A percentile compares a stretch with the other conserved stretches of the same genome.
These are phyloP conservation scores for Corymbia maculata DNA, from an alignment of 345 rosid genomes.

Conservation along the genomic window DNA sequence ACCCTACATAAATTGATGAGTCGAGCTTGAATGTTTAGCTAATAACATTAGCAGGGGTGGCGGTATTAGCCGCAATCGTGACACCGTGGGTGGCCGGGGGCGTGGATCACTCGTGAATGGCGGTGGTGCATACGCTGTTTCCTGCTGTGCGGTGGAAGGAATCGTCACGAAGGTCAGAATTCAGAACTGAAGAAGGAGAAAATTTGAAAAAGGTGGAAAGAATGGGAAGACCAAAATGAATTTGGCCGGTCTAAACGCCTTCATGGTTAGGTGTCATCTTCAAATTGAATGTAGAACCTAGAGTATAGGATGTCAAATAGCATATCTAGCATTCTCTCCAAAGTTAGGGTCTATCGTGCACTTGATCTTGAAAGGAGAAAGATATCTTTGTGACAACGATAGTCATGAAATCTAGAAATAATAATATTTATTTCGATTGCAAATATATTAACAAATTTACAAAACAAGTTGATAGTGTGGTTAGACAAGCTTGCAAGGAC, in stretches of 20 bases:
- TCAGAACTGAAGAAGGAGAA: background rate
- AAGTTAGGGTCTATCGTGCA: background rate
- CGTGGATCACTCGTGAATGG: background rate
- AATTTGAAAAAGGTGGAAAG: background rate
- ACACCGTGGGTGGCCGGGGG: background rate
- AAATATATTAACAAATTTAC: background rate
- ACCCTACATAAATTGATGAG: background rate
- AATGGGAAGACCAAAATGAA: background rate
- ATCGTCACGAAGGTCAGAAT: background rate
- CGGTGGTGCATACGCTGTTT: background rate
- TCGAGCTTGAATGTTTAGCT: background rate
- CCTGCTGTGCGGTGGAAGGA: background rate
- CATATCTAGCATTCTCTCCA: background rate
- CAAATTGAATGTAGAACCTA: background rate
- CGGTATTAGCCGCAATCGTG: background rate
- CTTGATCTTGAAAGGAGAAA: background rate
- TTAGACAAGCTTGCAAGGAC: background rate
- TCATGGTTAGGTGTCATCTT: background rate
- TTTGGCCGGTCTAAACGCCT: background rate
- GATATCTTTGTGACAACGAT: background rate
- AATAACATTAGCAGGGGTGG: background rate
- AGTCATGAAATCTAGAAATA: background rate
- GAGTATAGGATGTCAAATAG: background rate
- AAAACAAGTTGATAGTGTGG: background rate
- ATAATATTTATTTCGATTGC: background rate